Evolutionary conservation across 176 grass and related monocot species (phyloP), one percentile per base, ranked within the genome.

Genomic region (Carex pumila): DNA sequence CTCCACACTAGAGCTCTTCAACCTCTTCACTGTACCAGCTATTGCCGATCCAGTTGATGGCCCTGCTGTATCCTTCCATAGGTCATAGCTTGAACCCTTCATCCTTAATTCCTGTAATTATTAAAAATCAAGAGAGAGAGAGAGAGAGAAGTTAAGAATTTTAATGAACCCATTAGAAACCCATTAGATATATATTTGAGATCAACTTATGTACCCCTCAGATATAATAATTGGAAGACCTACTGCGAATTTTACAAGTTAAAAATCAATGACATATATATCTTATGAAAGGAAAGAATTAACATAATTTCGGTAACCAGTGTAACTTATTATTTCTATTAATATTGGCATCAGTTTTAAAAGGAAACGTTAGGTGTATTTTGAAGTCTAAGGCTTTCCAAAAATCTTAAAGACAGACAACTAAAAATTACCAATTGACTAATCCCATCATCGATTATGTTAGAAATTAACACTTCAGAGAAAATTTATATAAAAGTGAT

Each of bases 1-100:
- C 79, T 94, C 94, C 15, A 97, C 88, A 79, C 92, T 97, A 21
- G 94, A 85, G 87, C 92, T 91, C 85, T 92, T 94, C 80, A 89
- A 86, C 85, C 90, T 81, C 29, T 88, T 92, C 65, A 88, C 87
- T 41, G 85, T 88, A 68, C 62, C 64, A 14, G 62, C n/a, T 21
- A 52, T 18, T 29, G 81, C 21, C 15, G 62, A 83, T 83, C 81
- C 81, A 13, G 81, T 52, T 83, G 21, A 63, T 29, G 87, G 79
- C 57, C 37, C 86, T 77, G 91, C 90, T 81, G 92, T 90, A 86
- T 97, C 94, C 92, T 90, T 97, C 79, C 90, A 92, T 78, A 97
- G 88, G 76, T 97, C 92, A 85, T 92, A 97, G 25, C 86, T 86
- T 0, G 86, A 82, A 72, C 94, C 90, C 88, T 92, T 97, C 89